Percentiles rank a stretch among this genome's conserved stretches.
These are phyloP conservation scores for Chrysanthemum makinoi DNA, from an alignment of 129 eudicot species.

Conservation along the genomic window DNA sequence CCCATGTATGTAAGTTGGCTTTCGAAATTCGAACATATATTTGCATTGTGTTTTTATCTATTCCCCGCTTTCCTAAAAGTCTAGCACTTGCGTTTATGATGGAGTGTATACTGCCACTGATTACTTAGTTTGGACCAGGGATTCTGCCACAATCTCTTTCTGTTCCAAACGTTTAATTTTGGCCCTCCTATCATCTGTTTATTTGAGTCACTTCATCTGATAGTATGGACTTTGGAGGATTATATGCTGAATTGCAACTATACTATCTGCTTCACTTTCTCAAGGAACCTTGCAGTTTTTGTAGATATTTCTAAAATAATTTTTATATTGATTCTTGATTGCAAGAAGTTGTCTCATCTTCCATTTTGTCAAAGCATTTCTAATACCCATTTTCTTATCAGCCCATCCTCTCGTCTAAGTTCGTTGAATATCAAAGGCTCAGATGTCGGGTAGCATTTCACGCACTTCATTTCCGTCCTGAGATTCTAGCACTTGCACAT, in stretches of 20 bases:
- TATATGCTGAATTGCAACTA: constrained; percentile 1
- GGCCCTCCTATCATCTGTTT: background rate
- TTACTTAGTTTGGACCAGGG: too few relatives aligned
- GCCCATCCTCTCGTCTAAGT: constrained; percentile 69
- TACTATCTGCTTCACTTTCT: background rate
- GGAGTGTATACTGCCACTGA: too few relatives aligned
- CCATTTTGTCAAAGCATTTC: constrained; percentile 9
- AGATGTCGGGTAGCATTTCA: constrained; percentile 96
- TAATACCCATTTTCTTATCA: constrained; percentile 33
- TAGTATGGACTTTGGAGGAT: background rate
- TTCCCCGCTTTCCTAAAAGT: too few relatives aligned
- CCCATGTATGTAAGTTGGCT: too few relatives aligned
- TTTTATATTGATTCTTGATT: constrained; percentile 19
- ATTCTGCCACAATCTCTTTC: too few relatives aligned
- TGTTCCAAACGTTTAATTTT: background rate
- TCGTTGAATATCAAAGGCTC: constrained; percentile 93
- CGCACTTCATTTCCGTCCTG: constrained; percentile 87
- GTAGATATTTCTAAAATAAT: constrained; percentile 8
- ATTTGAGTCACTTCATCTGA: background rate
- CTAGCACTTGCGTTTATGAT: too few relatives aligned
- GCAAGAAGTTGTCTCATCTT: constrained; percentile 16
- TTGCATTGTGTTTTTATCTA: too few relatives aligned
- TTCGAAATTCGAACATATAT: background rate
- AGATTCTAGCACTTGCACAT: constrained; percentile 62
- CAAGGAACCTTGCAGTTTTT: background rate